Base-by-base conservation (phyloP, 78 protist genomes). In the Anaeramoeba ignava region DNA sequence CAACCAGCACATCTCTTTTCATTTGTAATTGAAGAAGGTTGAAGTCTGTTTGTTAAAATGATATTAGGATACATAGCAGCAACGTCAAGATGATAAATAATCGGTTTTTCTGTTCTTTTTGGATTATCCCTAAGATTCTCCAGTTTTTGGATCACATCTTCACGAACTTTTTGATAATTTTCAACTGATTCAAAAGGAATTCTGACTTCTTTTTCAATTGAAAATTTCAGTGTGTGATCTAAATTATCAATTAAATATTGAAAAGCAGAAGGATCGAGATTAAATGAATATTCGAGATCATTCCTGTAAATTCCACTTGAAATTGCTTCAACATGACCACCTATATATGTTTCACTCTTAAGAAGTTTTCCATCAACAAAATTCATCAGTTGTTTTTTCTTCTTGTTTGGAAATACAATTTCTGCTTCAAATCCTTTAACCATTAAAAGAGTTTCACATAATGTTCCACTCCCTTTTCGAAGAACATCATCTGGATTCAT, bases 21-120 rank as follows among this genome's bases (percentile, higher is more conserved):
- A 33, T 73, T 41, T 0, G 96, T 96, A 0, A 98, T 83, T 0
- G 99, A 90, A 2, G 92, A 31, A 0, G 99, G 99, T 85, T 97
- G 99, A 3, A 98, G 93, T 12, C 99, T 89, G 82, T 98, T 98
- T 17, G 99, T 98, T 41, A 98, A 85, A 81, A 98, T 98, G 89
- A 98, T 98, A 91, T 98, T 98, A 38, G 99, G 99, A 89, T 98
- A 98, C 99, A 98, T 98, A 2, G 99, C 99, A 3, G 90, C 91
- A 0, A 98, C 99, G 84, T 98, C 99, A 41, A 98, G 78, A 84
- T 98, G 99, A 78, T 93, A 95, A 81, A 98, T 97, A 39, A 90
- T 38, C 36, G 99, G 99, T 0, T 33, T 8, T 73, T 93, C 95
- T 1, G 1, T 80, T 40, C 40, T 8, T 23, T 80, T 40, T 80